Percentiles rank a stretch among this genome's conserved stretches.
Conservation (phyloP, 108 stramenopile genomes). For the Fragilaria radians region DNA sequence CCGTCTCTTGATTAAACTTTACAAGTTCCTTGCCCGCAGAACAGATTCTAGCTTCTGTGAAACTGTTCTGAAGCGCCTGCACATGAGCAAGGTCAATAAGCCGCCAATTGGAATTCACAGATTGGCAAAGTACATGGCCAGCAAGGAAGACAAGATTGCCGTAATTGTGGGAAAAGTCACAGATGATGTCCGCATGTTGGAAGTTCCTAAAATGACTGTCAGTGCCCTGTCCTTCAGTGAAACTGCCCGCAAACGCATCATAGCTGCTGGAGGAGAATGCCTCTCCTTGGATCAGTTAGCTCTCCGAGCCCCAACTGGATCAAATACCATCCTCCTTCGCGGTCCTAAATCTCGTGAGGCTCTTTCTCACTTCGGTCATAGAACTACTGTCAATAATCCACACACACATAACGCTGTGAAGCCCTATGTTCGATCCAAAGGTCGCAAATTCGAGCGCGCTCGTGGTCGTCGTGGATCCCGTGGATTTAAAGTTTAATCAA, state of each 20-base stretch:
- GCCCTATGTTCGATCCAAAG: slow-evolving; percentile 98
- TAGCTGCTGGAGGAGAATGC: slow-evolving; percentile 98
- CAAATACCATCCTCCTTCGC: slow-evolving; percentile 96
- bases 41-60: slow-evolving; percentile 96
- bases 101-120: slow-evolving; percentile 94
- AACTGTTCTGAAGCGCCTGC: slow-evolving; percentile 95
- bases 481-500: slow-evolving; percentile 96
- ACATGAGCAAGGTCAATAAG: slow-evolving; percentile 97
- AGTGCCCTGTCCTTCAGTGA: slow-evolving; percentile 98
- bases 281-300: slow-evolving; percentile 99
- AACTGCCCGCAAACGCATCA: slow-evolving; percentile 95
- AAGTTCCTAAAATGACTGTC: slow-evolving; percentile 89
- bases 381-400: slow-evolving; percentile 80
- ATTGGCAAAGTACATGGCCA: slow-evolving; percentile 93
- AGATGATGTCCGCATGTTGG: slow-evolving; percentile 97
- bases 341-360: slow-evolving; percentile 97
- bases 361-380: slow-evolving; percentile 96
- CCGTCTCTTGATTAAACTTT: slow-evolving; percentile 97
- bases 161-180: slow-evolving; percentile 98
- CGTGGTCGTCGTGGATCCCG: slow-evolving; percentile 97
- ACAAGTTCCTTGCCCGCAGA: slow-evolving; percentile 96
- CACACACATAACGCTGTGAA: slow-evolving; percentile 93
- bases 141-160: slow-evolving; percentile 95
- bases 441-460: slow-evolving; percentile 99
- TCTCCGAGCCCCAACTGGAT: slow-evolving; percentile 91